Base-by-base conservation (phyloP, 495 filamentous ascomycete species). In the Tuber microsphaerosporum region DNA sequence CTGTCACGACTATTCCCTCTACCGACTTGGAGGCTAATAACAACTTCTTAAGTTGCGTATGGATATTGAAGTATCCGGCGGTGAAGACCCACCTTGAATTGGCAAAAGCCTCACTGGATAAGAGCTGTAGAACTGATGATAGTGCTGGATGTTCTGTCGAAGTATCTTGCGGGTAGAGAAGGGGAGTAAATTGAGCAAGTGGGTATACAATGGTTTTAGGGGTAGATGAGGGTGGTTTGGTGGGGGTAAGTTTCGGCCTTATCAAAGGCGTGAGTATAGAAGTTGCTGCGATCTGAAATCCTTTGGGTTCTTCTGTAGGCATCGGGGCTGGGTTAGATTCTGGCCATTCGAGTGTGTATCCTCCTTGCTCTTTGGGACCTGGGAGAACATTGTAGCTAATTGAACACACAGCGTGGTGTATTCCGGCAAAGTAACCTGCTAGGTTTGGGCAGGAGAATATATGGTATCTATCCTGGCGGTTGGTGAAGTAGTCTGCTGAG, bases 41-140 rank as follows among this genome's bases (percentile, higher is more conserved):
- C 6, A 97, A 87, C 70, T 90, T 87, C 22, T 92, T 94, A 10
- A 97, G 88, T 2, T 89, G 87, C 3, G 94, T 90, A 56, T 93
- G 92, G 71, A 95, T 96, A 84, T 99, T 99, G 86, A 99, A 99
- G 84, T 99, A 99, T 42, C 95, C 95, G 2, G 95, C 94, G 34
- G 95, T 98, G 84, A 99, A 98, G 20, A 93, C 93, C 94, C 95
- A 98, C 48, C 88, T 89, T 6, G 91, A 91, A 46, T 88, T 86
- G 48, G 86, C 84, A 80, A 91, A 92, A 34, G 87, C 84, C 1
- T 90, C 86, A 10, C 82, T 83, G 4, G 88, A 86, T 34, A 97
- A 86, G 10, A 87, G 85, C n/a, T 85, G 86, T 9, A 99, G 87
- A 73, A 98, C 86, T 51, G 88, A 87, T 4, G 87, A 91, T 42